A percentile compares a stretch with the other conserved stretches of the same genome.
Conservation (phyloP, 73 alveolate species). For the Stentor roeselii region DNA sequence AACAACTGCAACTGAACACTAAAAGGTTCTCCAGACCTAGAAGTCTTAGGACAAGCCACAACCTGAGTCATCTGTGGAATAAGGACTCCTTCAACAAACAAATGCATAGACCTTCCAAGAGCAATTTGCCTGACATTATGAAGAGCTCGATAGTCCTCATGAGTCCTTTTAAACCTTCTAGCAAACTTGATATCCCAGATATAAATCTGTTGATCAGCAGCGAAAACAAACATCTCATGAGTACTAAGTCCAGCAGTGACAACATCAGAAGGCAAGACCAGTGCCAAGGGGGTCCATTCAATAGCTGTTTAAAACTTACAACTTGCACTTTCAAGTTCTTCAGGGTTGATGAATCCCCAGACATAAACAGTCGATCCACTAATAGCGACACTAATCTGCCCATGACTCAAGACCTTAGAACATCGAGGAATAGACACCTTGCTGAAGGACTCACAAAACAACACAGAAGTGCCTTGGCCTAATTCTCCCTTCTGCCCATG, state of each 20-base stretch:
- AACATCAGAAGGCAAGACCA: not conserved
- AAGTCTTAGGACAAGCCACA: not conserved
- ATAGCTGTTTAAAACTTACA: not conserved
- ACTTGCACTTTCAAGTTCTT: slow-evolving; percentile 5
- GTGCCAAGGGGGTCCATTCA: slow-evolving; percentile 7
- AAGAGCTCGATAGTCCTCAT: not conserved
- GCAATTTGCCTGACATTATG: not conserved
- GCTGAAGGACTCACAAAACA: not conserved
- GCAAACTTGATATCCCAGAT: slow-evolving; percentile 10
- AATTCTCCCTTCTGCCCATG: not conserved
- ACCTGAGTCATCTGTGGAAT: slow-evolving; percentile 20
- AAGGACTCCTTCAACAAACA: not conserved
- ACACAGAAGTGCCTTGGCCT: not conserved
- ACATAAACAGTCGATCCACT: not conserved
- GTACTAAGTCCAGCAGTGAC: not conserved
- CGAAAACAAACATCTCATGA: not conserved
- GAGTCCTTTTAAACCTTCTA: slow-evolving; percentile 1
- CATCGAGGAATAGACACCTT: not conserved
- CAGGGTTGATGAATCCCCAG: slow-evolving; percentile 23
- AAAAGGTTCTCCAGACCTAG: not conserved
- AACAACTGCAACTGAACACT: not conserved
- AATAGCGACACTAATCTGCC: slow-evolving; percentile 22
- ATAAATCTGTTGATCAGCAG: not conserved
- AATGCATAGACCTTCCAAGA: slow-evolving; percentile 15
- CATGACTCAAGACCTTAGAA: not conserved